Evolutionary conservation across 768 basidiomycete genomes (phyloP), one percentile per base, ranked within the genome.

Genomic region (Coprinopsis sp.): DNA sequence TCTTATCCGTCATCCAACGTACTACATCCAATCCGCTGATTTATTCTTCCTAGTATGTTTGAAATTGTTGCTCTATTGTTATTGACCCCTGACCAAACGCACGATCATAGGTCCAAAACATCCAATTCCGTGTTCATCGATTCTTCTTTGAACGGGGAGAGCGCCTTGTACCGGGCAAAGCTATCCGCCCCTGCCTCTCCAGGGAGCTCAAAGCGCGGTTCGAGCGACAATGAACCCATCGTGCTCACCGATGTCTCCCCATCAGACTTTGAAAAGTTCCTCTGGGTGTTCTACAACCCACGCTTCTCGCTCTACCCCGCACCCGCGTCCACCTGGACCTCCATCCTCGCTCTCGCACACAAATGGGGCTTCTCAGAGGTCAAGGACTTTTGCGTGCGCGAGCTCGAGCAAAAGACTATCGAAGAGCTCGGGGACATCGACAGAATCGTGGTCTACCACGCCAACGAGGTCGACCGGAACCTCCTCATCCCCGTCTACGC

Each of bases 61-160:
- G n/a, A n/a, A n/a, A 30, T 48, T 3, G 3, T 19, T 47, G 12
- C 29, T 28, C 22, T 30, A 7, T 4, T 33, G 21, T 2, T 3
- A 18, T 12, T 18, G 14, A 37, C 38, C 27, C 18, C 34, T 28
- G 29, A 44, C 28, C 24, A 27, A 10, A 30, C 34, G 6, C 36
- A 27, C 33, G 28, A 33, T 45, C 10, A 18, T 43, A 85, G 83
- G 77, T 78, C 13, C 79, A 81, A 38, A 71, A 79, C 45, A 60
- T 67, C 3, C 63, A 76, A 0, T 86, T 81, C 51, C 65, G 74
- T 1, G 69, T 87, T 0, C 82, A 84, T 48, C 69, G 75, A 1
- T 79, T 76, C 34, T 83, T 84, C 39, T 82, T 87, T 30, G 69
- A 71, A n/a, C 66, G 83, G 0, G n/a, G 82, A 87, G 42, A 84